phyloP scores from a whole-genome alignment of 2,329 filamentous ascomycete species.

The Talaromyces sp. region DNA sequence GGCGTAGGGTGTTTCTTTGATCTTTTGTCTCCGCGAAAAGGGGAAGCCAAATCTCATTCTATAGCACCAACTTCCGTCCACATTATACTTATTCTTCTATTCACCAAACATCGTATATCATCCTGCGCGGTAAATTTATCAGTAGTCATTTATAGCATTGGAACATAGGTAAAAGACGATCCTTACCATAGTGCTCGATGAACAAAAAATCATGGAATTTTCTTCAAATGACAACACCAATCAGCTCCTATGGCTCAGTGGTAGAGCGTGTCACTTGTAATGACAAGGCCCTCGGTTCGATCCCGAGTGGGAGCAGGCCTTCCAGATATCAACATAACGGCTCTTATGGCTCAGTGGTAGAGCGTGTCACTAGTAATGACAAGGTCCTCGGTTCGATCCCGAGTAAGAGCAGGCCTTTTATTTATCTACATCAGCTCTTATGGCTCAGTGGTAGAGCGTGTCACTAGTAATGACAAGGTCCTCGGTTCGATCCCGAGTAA shows the following conservation, averaged over 20 bases:
- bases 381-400: constrained; percentile 8
- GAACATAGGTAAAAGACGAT: too few relatives aligned
- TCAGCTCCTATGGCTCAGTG: background rate
- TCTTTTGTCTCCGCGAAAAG: too few relatives aligned
- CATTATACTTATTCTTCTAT: too few relatives aligned
- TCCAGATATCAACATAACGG: background rate
- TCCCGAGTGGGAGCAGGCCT: background rate
- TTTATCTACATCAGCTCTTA: background rate
- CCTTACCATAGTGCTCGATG: too few relatives aligned
- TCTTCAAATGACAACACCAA: too few relatives aligned
- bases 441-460: constrained; percentile 9
- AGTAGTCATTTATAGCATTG: too few relatives aligned
- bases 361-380: constrained; percentile 9
- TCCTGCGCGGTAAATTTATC: too few relatives aligned
- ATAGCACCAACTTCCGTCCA: too few relatives aligned
- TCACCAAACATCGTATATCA: too few relatives aligned
- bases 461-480: constrained; percentile 8
- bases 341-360: constrained; percentile 9
- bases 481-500: constrained; percentile 7
- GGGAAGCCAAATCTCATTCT: too few relatives aligned
- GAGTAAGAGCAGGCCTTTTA: background rate
- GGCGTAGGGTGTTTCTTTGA: too few relatives aligned
- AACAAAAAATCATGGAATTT: too few relatives aligned
- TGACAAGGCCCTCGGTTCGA: background rate
- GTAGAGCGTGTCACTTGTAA: background rate